Evolutionary conservation across 129 eudicot genomes (phyloP).

Genomic region (Dittrichia graveolens): DNA sequence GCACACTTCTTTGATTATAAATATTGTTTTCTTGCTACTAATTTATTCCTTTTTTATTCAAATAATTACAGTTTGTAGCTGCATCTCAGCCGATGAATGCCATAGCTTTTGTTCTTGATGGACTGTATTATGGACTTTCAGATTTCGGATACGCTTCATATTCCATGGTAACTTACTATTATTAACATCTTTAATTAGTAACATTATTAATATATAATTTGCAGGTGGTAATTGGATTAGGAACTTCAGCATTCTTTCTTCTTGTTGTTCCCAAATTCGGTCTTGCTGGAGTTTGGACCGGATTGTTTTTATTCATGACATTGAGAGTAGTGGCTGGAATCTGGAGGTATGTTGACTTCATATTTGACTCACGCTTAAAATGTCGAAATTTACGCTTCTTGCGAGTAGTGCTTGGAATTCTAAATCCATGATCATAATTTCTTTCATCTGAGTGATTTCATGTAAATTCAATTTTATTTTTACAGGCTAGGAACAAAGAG

Average conservation of each 20-base stretch:
- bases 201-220: not conserved
- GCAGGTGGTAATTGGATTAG: slow-evolving; percentile 70
- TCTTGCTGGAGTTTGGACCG: slow-evolving; percentile 88
- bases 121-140: slow-evolving; percentile 92
- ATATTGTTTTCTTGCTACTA: not conserved
- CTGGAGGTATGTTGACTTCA: slow-evolving; percentile 58
- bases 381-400: not conserved
- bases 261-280: slow-evolving; percentile 66
- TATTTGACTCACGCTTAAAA: not conserved
- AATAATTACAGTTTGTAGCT: slow-evolving; percentile 70
- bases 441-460: no score
- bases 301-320: slow-evolving; percentile 81
- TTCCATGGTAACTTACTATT: slow-evolving; percentile 64
- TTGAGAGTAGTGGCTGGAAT: slow-evolving; percentile 81
- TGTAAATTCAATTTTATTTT: slow-evolving; percentile 9
- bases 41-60: not conserved
- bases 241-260: slow-evolving; percentile 61
- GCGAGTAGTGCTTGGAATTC: no score
- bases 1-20: not conserved
- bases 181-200: not conserved
- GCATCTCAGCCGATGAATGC: slow-evolving; percentile 95
- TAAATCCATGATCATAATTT: no score
- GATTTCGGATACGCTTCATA: slow-evolving; percentile 86
- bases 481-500: slow-evolving; percentile 65
- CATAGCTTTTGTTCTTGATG: slow-evolving; percentile 93